Evolutionary conservation across 768 basidiomycete species (phyloP).

Genomic region (Tulasnella sp.): DNA sequence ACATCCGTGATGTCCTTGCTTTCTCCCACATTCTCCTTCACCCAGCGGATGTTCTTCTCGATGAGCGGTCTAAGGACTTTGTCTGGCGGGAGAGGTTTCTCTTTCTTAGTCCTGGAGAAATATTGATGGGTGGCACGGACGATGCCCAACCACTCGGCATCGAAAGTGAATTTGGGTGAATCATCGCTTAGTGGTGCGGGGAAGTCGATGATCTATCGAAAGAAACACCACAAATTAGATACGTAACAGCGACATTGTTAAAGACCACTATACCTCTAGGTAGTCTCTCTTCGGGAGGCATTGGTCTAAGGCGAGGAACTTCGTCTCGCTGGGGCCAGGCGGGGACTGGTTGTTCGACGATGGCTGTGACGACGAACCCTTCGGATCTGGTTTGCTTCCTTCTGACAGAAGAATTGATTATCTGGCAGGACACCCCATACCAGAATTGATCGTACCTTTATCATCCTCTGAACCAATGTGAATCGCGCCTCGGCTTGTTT

Average conservation of each 20-base stretch:
- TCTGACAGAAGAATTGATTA: neutral
- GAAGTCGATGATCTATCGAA: conserved; percentile 66
- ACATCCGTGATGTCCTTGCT: conserved; percentile 29
- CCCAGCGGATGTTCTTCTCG: conserved; percentile 60
- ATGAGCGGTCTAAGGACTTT: conserved; percentile 54
- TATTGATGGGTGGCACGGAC: conserved; percentile 79
- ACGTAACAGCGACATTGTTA: neutral
- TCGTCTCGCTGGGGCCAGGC: conserved; percentile 56
- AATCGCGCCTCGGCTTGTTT: conserved; percentile 37
- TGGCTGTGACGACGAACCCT: conserved; percentile 31
- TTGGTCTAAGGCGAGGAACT: conserved; percentile 58
- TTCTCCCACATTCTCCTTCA: conserved; percentile 54
- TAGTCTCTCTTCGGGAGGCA: conserved; percentile 70
- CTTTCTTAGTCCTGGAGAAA: conserved; percentile 54
- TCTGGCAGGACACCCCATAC: conserved; percentile 53
- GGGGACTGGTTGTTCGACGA: conserved; percentile 51
- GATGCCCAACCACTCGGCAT: conserved; percentile 93
- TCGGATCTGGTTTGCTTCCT: conserved; percentile 32
- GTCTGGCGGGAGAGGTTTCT: conserved; percentile 59
- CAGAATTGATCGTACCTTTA: conserved; percentile 22
- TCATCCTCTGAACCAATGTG: conserved; percentile 36
- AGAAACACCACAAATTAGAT: neutral
- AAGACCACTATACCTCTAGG: conserved; percentile 57
- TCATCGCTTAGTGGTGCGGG: conserved; percentile 35
- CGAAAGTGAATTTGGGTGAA: conserved; percentile 54